A percentile compares a stretch with the other conserved stretches of the same genome.
phyloP scores from a whole-genome alignment of 2,329 filamentous ascomycete genomes.

The Fusarium sp. region DNA sequence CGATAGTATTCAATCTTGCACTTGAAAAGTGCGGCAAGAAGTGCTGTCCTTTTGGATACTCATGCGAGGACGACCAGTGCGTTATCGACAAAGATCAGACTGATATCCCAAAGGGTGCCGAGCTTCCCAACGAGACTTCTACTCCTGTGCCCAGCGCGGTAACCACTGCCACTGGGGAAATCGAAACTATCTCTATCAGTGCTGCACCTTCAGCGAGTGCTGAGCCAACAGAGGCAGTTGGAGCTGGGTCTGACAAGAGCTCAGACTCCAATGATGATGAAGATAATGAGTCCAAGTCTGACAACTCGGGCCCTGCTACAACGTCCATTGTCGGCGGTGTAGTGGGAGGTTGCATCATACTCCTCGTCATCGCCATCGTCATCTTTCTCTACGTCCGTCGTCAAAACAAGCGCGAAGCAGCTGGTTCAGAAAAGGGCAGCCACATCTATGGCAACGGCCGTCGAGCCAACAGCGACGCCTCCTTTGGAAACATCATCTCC shows the following conservation, averaged over 20 bases:
- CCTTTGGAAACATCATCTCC: conserved; percentile 63
- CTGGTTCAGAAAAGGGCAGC: conserved; percentile 37
- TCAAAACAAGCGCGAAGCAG: conserved; percentile 37
- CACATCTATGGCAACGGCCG: conserved; percentile 23
- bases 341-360: conserved; percentile 58
- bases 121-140: conserved; percentile 41
- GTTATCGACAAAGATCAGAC: conserved; percentile 63
- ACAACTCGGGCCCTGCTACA: conserved; percentile 47
- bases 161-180: conserved; percentile 36
- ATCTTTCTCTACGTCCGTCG: conserved; percentile 55
- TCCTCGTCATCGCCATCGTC: conserved; percentile 54
- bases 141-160: conserved; percentile 30
- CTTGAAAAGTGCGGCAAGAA: conserved; percentile 66
- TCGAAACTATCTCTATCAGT: conserved; percentile 41
- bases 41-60: conserved; percentile 81
- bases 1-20: conserved; percentile 67
- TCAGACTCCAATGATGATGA: conserved; percentile 8
- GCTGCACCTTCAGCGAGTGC: conserved; percentile 31
- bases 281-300: conserved; percentile 15
- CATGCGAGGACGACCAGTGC: conserved; percentile 68
- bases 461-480: conserved; percentile 40
- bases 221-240: conserved; percentile 27
- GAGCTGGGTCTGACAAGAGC: conserved; percentile 18
- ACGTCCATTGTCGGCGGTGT: conserved; percentile 60
- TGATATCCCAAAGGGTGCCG: conserved; percentile 48